A percentile compares a stretch with the other conserved stretches of the same genome.
Evolutionary conservation across 192 early-diverging fungal species (phyloP).

Genomic region (Podila minutissima): DNA sequence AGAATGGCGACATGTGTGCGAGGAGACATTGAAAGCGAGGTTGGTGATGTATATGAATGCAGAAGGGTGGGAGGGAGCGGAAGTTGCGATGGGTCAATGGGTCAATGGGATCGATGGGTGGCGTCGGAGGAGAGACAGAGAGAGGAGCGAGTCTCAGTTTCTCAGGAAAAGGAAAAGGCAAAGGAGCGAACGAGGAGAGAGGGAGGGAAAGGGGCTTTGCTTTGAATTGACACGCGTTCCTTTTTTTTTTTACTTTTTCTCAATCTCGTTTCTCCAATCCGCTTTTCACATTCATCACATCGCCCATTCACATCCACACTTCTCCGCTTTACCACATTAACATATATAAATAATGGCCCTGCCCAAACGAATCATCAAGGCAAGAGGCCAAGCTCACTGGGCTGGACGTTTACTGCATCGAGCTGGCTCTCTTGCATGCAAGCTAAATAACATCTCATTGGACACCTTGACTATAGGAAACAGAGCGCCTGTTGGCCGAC

Average conservation of each 20-base stretch:
- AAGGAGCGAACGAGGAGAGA: too few relatives aligned
- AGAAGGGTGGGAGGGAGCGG: neutral
- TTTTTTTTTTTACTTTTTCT: too few relatives aligned
- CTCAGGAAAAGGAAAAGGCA: too few relatives aligned
- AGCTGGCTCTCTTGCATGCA: neutral
- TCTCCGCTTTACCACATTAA: neutral
- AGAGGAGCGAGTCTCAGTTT: too few relatives aligned
- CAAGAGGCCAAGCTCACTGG: slow-evolving; percentile 7
- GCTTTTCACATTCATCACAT: neutral
- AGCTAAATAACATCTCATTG: neutral
- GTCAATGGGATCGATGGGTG: too few relatives aligned
- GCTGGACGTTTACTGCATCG: neutral
- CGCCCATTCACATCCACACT: neutral
- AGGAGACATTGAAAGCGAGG: slow-evolving; percentile 26
- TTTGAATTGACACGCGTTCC: too few relatives aligned
- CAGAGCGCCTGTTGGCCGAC: slow-evolving; percentile 92
- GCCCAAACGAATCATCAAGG: slow-evolving; percentile 66
- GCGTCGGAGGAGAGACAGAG: too few relatives aligned
- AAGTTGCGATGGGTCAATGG: too few relatives aligned
- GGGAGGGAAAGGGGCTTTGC: too few relatives aligned
- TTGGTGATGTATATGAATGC: neutral
- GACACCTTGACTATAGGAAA: slow-evolving; percentile 76
- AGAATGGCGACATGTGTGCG: slow-evolving; percentile 74
- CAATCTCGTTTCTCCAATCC: neutral
- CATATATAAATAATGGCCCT: slow-evolving; percentile 46